Conservation (phyloP, 371 early-diverging fungal species). For the Rhizopus microsporus region DNA sequence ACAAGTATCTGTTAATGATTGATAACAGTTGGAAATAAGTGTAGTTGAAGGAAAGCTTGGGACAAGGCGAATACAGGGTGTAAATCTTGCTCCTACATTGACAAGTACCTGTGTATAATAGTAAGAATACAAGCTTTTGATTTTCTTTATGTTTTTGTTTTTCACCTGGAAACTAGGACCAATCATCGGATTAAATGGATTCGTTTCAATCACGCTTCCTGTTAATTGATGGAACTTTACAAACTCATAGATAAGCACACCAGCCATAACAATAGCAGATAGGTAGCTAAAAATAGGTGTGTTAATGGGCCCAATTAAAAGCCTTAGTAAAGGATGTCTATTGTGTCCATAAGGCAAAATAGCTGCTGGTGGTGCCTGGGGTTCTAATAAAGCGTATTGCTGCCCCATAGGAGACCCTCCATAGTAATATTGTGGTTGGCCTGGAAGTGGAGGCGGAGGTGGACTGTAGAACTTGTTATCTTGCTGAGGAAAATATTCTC, state of each 20-base stretch:
- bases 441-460: conserved; percentile 5
- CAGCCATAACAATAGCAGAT: conserved; percentile 56
- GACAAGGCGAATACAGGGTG: conserved; percentile 60
- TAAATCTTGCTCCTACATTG: conserved; percentile 59
- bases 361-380: not conserved
- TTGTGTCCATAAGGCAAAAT: conserved; percentile 16
- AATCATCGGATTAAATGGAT: conserved; percentile 64
- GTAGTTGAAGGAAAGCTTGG: conserved; percentile 29
- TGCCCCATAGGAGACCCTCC: conserved; percentile 8
- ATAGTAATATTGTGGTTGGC: conserved; percentile 6
- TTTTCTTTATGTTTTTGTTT: conserved; percentile 2
- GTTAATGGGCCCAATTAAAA: conserved; percentile 37
- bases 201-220: conserved; percentile 51
- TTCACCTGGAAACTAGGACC: conserved; percentile 59
- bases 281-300: conserved; percentile 56
- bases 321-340: conserved; percentile 14
- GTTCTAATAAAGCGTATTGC: conserved; percentile 12
- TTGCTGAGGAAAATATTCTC: conserved; percentile 3
- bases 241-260: conserved; percentile 56
- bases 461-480: conserved; percentile 13
- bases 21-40: conserved; percentile 27
- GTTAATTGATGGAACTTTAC: conserved; percentile 55
- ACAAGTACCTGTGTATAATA: conserved; percentile 45
- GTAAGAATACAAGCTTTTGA: not conserved
- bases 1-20: conserved; percentile 34